Conservation (phyloP, 352 stramenopile genomes). For the Phytophthora sp. region DNA sequence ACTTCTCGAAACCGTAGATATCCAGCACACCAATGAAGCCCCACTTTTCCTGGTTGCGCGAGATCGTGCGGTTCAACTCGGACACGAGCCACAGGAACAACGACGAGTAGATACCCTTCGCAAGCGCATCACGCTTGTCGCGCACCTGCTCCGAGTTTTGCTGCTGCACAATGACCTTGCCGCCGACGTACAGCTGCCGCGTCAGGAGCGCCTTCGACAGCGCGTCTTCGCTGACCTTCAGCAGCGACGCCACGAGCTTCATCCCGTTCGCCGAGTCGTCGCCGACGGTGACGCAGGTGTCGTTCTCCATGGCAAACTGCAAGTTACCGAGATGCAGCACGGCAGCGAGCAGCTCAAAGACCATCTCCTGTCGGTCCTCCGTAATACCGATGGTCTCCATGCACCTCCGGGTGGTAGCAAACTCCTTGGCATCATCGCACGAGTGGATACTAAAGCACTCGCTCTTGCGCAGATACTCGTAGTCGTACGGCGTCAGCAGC, state of each 20-base stretch:
- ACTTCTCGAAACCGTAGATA: conserved; percentile 98
- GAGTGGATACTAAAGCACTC: conserved; percentile 85
- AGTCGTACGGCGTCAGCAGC: conserved; percentile 78
- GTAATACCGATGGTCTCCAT: conserved; percentile 91
- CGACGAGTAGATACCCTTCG: conserved; percentile 94
- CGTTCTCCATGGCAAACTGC: conserved; percentile 85
- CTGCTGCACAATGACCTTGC: conserved; percentile 91
- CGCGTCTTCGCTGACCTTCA: conserved; percentile 80
- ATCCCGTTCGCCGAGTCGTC: conserved; percentile 56
- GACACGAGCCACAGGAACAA: conserved; percentile 92
- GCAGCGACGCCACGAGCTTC: conserved; percentile 69
- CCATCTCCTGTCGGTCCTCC: conserved; percentile 72
- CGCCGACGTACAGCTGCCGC: conserved; percentile 86
- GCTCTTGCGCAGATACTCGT: conserved; percentile 89
- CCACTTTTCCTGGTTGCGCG: conserved; percentile 79
- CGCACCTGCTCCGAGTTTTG: conserved; percentile 88
- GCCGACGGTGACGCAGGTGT: conserved; percentile 67
- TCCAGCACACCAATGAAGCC: conserved; percentile 96
- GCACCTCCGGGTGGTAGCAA: conserved; percentile 81
- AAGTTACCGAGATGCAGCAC: conserved; percentile 91
- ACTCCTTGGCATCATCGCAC: conserved; percentile 83
- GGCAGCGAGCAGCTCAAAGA: conserved; percentile 88
- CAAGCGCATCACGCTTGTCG: conserved; percentile 89
- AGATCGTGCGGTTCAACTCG: conserved; percentile 92
- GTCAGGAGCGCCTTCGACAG: conserved; percentile 80